Conservation (phyloP, 768 basidiomycete genomes). For the Boletus coccyginus region DNA sequence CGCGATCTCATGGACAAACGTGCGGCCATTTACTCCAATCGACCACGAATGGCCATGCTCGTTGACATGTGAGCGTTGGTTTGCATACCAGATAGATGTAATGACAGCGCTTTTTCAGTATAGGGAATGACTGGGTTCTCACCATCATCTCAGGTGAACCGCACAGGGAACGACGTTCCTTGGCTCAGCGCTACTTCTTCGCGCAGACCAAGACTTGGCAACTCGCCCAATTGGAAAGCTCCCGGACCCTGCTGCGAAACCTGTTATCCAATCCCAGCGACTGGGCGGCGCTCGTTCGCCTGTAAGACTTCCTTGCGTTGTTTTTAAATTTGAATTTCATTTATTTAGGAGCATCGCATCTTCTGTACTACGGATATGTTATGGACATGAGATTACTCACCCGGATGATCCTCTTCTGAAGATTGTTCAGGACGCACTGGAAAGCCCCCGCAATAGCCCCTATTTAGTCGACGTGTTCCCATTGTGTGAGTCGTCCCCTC, state of each 20-base stretch:
- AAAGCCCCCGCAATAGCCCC: not conserved
- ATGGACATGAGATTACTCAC: slow-evolving; percentile 4
- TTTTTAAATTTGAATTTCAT: not conserved
- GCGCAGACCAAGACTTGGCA: slow-evolving; percentile 15
- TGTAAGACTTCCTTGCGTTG: not conserved
- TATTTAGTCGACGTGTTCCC: slow-evolving; percentile 10
- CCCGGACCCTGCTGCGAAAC: not conserved
- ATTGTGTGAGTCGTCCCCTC: not conserved
- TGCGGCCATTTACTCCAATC: not conserved
- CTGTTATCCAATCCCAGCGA: not conserved
- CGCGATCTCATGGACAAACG: slow-evolving; percentile 7
- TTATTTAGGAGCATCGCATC: not conserved
- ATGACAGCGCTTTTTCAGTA: not conserved
- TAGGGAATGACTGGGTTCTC: slow-evolving; percentile 2
- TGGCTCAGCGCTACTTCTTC: slow-evolving; percentile 12
- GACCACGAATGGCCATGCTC: slow-evolving; percentile 2
- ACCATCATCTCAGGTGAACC: slow-evolving; percentile 3
- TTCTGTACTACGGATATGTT: not conserved
- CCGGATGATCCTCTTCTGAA: slow-evolving; percentile 2
- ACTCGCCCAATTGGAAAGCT: slow-evolving; percentile 5
- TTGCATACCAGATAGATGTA: not conserved
- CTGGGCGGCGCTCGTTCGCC: not conserved
- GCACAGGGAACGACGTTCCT: slow-evolving; percentile 6
- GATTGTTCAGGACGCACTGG: slow-evolving; percentile 2
- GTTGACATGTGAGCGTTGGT: not conserved